phyloP scores from a whole-genome alignment of 2,329 filamentous ascomycete species.

The Capronia epimyces region DNA sequence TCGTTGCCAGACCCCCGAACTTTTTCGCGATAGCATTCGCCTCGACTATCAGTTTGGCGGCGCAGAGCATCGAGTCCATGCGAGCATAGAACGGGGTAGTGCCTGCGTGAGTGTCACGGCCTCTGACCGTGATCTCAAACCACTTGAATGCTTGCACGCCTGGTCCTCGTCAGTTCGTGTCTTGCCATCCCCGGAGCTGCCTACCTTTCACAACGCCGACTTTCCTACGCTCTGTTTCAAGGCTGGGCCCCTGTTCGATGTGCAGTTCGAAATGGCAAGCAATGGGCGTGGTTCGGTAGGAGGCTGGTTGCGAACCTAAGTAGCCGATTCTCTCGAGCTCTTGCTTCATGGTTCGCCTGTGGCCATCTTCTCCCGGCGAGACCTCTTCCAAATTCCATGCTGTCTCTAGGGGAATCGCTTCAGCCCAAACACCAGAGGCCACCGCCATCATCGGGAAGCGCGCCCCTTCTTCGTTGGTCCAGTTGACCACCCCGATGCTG shows the following conservation, averaged over 20 bases:
- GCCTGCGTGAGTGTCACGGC: constrained; percentile 67
- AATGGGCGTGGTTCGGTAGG: constrained; percentile 58
- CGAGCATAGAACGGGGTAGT: constrained; percentile 65
- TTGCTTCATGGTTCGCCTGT: constrained; percentile 52
- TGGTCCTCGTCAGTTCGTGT: constrained; percentile 1
- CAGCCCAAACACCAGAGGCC: constrained; percentile 71
- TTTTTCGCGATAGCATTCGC: constrained; percentile 58
- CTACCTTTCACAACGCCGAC: constrained; percentile 61
- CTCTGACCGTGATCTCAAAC: constrained; percentile 63
- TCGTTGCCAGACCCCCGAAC: constrained; percentile 62
- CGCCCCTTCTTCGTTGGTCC: constrained; percentile 79
- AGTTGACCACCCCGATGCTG: constrained; percentile 69
- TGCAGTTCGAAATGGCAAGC: constrained; percentile 78
- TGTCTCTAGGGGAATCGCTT: constrained; percentile 55
- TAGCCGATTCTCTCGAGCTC: constrained; percentile 70
- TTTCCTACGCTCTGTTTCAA: constrained; percentile 61
- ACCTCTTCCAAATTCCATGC: constrained; percentile 62
- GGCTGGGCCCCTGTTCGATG: constrained; percentile 75
- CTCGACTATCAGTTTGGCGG: constrained; percentile 63
- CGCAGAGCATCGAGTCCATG: constrained; percentile 64
- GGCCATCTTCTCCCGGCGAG: constrained; percentile 36
- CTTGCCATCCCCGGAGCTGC: neutral
- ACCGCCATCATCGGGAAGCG: constrained; percentile 72
- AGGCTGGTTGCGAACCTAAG: constrained; percentile 54
- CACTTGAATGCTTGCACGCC: constrained; percentile 70